Percentiles rank a stretch among this genome's conserved stretches.
phyloP scores from a whole-genome alignment of 495 filamentous ascomycete genomes.

The Penicillium pulvis region DNA sequence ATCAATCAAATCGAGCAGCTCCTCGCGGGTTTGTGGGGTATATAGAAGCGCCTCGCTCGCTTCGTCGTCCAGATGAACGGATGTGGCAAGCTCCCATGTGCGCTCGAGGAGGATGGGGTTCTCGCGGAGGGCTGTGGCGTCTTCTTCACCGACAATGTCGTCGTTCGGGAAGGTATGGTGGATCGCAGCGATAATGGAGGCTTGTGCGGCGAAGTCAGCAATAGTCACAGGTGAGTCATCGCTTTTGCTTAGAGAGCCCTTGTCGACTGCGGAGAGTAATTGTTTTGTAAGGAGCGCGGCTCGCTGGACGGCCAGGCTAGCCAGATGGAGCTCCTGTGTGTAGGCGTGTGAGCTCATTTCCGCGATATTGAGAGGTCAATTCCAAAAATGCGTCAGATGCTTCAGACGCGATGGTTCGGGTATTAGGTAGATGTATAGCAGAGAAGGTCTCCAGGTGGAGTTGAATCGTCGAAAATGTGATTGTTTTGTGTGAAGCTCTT shows the following conservation, averaged over 20 bases:
- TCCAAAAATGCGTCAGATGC: background rate
- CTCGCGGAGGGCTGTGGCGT: conserved; percentile 52
- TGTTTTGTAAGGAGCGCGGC: conserved; percentile 55
- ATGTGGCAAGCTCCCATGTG: conserved; percentile 53
- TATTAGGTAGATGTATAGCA: background rate
- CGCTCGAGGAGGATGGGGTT: conserved; percentile 51
- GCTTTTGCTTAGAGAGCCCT: conserved; percentile 55
- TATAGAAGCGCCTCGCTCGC: conserved; percentile 42
- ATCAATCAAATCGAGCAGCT: conserved; percentile 65
- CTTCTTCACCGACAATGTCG: conserved; percentile 64
- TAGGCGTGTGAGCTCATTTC: conserved; percentile 31
- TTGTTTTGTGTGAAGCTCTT: background rate
- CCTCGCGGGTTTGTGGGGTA: conserved; percentile 47
- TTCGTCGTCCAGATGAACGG: conserved; percentile 39
- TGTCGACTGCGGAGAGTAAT: conserved; percentile 49
- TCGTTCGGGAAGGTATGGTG: conserved; percentile 56
- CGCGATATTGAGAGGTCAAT: background rate
- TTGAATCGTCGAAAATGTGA: conserved; percentile 1
- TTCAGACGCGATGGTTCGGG: background rate
- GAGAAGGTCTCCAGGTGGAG: background rate
- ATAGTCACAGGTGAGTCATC: conserved; percentile 65
- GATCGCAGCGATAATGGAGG: conserved; percentile 59
- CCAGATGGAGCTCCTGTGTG: conserved; percentile 51
- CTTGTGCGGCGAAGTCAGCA: conserved; percentile 70
- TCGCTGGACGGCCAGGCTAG: conserved; percentile 55